Conservation (phyloP, 2,329 filamentous ascomycete species). For the Colletotrichum sp. region DNA sequence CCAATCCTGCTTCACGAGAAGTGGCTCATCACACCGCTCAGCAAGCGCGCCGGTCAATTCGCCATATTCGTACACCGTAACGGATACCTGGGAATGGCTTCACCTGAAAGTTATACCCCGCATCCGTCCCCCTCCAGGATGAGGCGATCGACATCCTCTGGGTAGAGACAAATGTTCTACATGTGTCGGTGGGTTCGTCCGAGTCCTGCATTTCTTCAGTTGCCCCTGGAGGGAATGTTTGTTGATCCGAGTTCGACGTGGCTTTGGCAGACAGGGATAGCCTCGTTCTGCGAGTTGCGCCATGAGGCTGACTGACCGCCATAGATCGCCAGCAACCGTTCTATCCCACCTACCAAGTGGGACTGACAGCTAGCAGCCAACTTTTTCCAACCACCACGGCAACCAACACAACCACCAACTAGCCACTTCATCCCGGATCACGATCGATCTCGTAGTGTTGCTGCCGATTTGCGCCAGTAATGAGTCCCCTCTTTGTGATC, state of each 20-base stretch:
- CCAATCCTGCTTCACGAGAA: conserved; percentile 7
- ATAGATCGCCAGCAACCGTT: conserved; percentile 18
- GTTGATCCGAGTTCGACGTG: conserved; percentile 17
- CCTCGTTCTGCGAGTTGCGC: conserved; percentile 10
- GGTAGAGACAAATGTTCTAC: neutral
- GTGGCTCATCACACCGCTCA: conserved; percentile 11
- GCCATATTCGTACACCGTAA: neutral
- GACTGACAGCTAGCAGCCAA: conserved; percentile 12
- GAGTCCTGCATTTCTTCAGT: conserved; percentile 15
- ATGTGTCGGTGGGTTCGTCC: neutral
- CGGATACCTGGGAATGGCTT: conserved; percentile 9
- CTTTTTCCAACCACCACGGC: conserved; percentile 2
- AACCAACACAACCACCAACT: neutral
- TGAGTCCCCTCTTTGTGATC: neutral
- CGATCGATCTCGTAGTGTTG: neutral
- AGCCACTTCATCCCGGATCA: neutral
- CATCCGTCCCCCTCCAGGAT: neutral
- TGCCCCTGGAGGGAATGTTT: conserved; percentile 5
- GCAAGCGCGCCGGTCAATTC: neutral
- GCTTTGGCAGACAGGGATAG: conserved; percentile 24
- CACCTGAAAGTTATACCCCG: neutral
- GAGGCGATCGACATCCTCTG: conserved; percentile 6
- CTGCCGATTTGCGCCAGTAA: neutral
- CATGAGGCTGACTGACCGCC: conserved; percentile 25
- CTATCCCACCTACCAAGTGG: conserved; percentile 9